phyloP scores from a whole-genome alignment of 2,329 filamentous ascomycete species.

The Pestalotiopsis sp. region DNA sequence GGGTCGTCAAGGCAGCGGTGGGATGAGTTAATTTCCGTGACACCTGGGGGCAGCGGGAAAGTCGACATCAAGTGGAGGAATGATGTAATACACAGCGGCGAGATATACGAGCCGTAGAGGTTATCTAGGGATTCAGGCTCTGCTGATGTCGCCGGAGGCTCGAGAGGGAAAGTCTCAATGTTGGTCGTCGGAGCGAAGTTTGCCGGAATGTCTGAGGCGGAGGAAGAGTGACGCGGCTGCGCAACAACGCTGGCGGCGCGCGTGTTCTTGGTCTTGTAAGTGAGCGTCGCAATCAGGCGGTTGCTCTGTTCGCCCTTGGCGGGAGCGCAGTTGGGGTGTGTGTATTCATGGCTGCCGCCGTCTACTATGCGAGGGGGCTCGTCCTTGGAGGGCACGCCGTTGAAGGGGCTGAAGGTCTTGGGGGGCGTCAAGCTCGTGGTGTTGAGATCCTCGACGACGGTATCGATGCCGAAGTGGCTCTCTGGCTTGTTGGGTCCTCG shows the following conservation, averaged over 20 bases:
- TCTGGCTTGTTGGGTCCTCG: conserved; percentile 59
- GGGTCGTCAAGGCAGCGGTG: conserved; percentile 67
- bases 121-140: conserved; percentile 65
- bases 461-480: conserved; percentile 64
- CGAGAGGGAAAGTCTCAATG: conserved; percentile 61
- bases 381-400: conserved; percentile 62
- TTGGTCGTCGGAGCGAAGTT: conserved; percentile 64
- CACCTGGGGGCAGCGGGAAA: conserved; percentile 57
- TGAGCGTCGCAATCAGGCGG: conserved; percentile 63
- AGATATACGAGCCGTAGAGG: conserved; percentile 68
- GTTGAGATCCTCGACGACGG: conserved; percentile 61
- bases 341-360: conserved; percentile 63
- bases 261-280: conserved; percentile 56
- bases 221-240: conserved; percentile 38
- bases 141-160: conserved; percentile 52
- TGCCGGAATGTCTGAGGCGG: conserved; percentile 47
- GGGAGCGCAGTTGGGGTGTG: conserved; percentile 66
- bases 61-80: conserved; percentile 69
- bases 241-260: conserved; percentile 35
- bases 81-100: conserved; percentile 66
- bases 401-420: conserved; percentile 53
- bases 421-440: conserved; percentile 40
- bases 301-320: conserved; percentile 49
- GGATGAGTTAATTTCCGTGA: conserved; percentile 59
- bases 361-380: conserved; percentile 64